Percentiles rank a stretch among this genome's conserved stretches.
These are phyloP conservation scores for Rhazya stricta DNA, from an alignment of 257 asterid species.

Conservation along the genomic window DNA sequence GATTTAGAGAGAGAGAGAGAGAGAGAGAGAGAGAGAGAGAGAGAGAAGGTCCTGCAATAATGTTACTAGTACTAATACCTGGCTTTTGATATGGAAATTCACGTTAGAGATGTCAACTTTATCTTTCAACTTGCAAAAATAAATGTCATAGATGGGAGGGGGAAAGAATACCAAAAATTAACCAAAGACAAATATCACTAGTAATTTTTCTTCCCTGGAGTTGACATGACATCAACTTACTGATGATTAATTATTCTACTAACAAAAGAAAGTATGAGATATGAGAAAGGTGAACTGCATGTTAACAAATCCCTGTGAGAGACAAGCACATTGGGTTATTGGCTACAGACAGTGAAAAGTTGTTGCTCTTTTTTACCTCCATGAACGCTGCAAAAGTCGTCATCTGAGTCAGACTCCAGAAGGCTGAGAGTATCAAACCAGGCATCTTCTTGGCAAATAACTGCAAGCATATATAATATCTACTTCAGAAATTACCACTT, in stretches of 20 bases:
- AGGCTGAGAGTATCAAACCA: constrained; percentile 90
- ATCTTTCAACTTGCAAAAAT: background rate
- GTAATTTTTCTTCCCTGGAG: background rate
- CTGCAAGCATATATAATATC: constrained; percentile 34
- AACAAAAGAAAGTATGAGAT: background rate
- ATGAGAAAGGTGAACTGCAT: background rate
- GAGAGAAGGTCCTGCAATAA: background rate
- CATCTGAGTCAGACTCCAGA: constrained; percentile 90
- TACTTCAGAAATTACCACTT: background rate
- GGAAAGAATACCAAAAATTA: background rate
- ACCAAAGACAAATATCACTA: background rate
- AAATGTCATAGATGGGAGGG: background rate
- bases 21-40: background rate
- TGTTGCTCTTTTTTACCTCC: constrained; percentile 57
- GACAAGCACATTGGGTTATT: background rate
- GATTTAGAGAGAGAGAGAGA: background rate
- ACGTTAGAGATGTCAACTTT: background rate
- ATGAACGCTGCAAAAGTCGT: constrained; percentile 77
- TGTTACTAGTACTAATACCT: background rate
- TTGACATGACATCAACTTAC: background rate
- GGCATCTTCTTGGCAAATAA: constrained; percentile 71
- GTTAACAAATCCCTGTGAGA: background rate
- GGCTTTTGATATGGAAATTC: background rate
- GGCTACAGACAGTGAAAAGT: background rate
- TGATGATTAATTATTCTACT: background rate